phyloP scores from a whole-genome alignment of 192 early-diverging fungal genomes.

The Entrophospora sp. region DNA sequence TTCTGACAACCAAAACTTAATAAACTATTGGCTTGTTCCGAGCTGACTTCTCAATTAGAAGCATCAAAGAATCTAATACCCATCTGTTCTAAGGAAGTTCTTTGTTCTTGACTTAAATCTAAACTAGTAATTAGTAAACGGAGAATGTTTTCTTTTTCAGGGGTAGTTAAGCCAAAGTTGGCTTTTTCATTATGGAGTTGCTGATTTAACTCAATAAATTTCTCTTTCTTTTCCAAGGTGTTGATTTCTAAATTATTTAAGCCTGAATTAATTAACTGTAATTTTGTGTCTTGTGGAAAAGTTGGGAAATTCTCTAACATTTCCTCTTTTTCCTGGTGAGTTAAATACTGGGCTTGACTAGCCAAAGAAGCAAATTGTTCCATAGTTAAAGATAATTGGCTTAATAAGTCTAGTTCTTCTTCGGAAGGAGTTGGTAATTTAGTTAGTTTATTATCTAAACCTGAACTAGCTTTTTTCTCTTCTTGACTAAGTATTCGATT shows the following conservation, averaged over 20 bases:
- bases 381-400: neutral
- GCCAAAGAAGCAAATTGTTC: neutral
- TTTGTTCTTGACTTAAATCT: neutral
- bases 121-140: neutral
- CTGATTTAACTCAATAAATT: neutral
- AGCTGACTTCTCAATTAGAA: neutral
- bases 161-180: neutral
- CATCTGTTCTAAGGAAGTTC: neutral
- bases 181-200: neutral
- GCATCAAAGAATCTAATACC: conserved; percentile 11
- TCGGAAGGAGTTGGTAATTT: neutral
- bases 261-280: neutral
- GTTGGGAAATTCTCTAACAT: neutral
- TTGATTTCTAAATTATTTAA: neutral
- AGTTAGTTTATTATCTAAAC: neutral
- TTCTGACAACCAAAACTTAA: neutral
- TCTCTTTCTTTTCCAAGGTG: neutral
- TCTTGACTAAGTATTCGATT: neutral
- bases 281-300: neutral
- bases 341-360: neutral
- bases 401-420: neutral
- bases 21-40: neutral
- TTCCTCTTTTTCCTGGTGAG: neutral
- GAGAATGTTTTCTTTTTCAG: neutral
- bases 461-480: neutral